Evolutionary conservation across 73 alveolate species (phyloP).

Genomic region (Tetrahymena thermophila): DNA sequence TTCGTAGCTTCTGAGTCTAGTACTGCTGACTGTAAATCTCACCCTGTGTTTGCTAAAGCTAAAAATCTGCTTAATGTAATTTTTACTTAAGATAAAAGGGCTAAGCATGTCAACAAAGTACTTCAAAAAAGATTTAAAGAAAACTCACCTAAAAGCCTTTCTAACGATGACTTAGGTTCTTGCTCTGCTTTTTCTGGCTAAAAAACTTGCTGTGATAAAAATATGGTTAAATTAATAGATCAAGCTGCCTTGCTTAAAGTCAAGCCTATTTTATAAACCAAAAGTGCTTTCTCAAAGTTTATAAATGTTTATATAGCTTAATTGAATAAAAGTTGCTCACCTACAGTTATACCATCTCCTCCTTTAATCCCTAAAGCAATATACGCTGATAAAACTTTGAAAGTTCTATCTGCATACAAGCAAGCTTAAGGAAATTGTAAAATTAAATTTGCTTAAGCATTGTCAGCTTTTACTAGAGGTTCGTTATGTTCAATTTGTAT

Average conservation of each 20-base stretch:
- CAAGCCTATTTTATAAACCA: neutral
- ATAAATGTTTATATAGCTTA: neutral
- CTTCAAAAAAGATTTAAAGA: neutral
- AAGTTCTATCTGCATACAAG: neutral
- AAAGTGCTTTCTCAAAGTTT: neutral
- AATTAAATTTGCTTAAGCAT: neutral
- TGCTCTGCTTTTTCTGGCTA: neutral
- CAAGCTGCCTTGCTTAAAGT: neutral
- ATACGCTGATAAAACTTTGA: neutral
- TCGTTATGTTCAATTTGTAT: neutral
- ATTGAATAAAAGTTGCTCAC: neutral
- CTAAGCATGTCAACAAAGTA: neutral
- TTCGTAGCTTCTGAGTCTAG: too few relatives aligned
- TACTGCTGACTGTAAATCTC: neutral
- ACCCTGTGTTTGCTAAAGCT: neutral
- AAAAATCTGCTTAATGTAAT: too few relatives aligned
- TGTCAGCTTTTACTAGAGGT: neutral
- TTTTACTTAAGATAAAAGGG: neutral
- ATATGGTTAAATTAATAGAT: neutral
- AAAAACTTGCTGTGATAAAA: neutral
- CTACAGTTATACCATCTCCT: neutral
- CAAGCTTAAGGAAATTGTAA: neutral
- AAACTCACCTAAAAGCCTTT: neutral
- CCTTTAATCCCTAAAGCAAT: neutral
- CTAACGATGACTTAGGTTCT: neutral